Evolutionary conservation across 2,329 filamentous ascomycete genomes (phyloP).

Genomic region (Aspergillus caelatus): DNA sequence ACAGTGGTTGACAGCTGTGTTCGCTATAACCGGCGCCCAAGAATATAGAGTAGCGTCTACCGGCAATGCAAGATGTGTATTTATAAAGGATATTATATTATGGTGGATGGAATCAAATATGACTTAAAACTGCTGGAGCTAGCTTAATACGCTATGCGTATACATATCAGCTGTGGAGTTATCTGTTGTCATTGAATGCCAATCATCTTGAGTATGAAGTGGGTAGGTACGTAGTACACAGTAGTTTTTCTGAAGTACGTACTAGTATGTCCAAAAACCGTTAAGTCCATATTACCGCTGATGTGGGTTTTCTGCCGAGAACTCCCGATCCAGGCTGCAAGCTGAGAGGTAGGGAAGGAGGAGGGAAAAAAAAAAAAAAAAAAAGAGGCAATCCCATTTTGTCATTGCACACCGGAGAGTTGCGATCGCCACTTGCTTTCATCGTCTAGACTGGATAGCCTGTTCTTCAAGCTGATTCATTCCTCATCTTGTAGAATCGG

Average conservation of each 20-base stretch:
- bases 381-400: conserved; percentile 19
- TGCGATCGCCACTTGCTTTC: conserved; percentile 18
- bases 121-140: not conserved
- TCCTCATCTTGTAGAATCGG: conserved; percentile 13
- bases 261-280: not conserved
- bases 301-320: conserved; percentile 22
- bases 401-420: conserved; percentile 6
- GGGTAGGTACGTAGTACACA: not conserved
- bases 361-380: conserved; percentile 2
- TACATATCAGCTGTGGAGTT: not conserved
- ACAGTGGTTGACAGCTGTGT: not conserved
- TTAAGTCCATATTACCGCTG: not conserved
- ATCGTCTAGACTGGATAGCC: conserved; percentile 11
- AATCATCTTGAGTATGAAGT: not conserved
- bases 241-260: not conserved
- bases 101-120: not conserved
- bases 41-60: not conserved
- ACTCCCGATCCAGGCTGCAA: conserved; percentile 26
- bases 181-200: not conserved
- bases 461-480: conserved; percentile 4
- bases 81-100: not conserved
- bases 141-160: not conserved
- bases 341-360: not conserved
- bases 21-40: not conserved
- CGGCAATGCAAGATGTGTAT: not conserved